Percentiles rank a stretch among this genome's conserved stretches.
phyloP scores from a whole-genome alignment of 768 basidiomycete species.

The Termitomyces sp. region DNA sequence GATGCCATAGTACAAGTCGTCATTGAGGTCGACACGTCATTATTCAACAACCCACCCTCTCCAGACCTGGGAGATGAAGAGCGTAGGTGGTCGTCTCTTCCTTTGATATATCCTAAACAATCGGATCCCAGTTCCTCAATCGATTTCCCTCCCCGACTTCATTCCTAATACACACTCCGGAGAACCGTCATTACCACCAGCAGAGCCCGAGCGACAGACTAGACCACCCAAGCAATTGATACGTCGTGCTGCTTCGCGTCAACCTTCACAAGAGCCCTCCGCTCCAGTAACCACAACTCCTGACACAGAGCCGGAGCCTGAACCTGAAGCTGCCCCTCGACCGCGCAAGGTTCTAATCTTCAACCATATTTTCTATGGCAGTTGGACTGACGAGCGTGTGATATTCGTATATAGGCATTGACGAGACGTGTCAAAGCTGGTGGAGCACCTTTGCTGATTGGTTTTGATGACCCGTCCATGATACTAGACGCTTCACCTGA shows the following conservation, averaged over 20 bases:
- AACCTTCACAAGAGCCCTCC: conserved; percentile 32
- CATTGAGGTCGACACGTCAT: conserved; percentile 26
- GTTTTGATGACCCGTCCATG: conserved; percentile 38
- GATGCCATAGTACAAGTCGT: conserved; percentile 51
- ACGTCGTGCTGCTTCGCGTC: conserved; percentile 34
- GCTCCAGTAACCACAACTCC: conserved; percentile 8
- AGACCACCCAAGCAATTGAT: conserved; percentile 20
- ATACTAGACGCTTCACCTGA: conserved; percentile 28
- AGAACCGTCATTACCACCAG: conserved; percentile 38
- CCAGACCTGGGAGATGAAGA: conserved; percentile 11
- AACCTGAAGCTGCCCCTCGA: conserved; percentile 15
- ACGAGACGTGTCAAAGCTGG: conserved; percentile 35
- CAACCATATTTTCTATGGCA: not conserved
- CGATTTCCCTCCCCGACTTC: conserved; percentile 38
- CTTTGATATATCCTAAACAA: not conserved
- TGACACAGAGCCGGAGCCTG: conserved; percentile 6
- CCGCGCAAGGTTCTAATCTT: conserved; percentile 25
- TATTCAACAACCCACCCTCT: conserved; percentile 17
- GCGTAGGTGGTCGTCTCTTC: conserved; percentile 4
- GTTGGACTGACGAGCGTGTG: not conserved
- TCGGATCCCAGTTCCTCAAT: conserved; percentile 10
- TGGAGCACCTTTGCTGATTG: conserved; percentile 30
- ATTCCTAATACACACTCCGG: conserved; percentile 48
- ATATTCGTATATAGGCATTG: conserved; percentile 25
- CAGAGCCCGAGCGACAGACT: conserved; percentile 12